Evolutionary conservation across 2,329 filamentous ascomycete genomes (phyloP), one percentile per base, ranked within the genome.

Genomic region (Neonectria ditissima): DNA sequence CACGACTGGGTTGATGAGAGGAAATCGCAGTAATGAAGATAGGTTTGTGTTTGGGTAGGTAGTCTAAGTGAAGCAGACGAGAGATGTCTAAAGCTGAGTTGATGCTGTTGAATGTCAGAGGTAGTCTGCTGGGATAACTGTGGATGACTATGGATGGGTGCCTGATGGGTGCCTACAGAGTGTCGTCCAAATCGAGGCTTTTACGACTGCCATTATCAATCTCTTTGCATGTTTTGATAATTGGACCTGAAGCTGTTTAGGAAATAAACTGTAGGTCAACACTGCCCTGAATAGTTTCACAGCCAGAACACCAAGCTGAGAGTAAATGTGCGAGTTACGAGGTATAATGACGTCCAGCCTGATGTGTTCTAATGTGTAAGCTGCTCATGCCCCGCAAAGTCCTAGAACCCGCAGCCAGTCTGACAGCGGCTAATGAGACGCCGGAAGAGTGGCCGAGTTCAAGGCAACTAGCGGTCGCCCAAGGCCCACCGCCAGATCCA

Each of bases 381-480:
- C 6, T 26, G 24, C 24, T 26, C 6, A 6, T 26, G 24, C 43
- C 14, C 43, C 43, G 26, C 43, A 9, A 39, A 45, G 22, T n/a
- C 26, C 24, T 18, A 48, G 44, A 16, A 5, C n/a, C n/a, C n/a
- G n/a, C 32, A 30, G 24, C 3, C 44, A 34, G 26, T 5, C 16
- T 30, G 45, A 50, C 45, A 50, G 45, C 45, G 45, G 26, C 45
- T 48, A 30, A 30, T n/a, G 22, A 26, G 22, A n/a, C 44, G 44
- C 13, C 24, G 44, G 5, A 13, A 26, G 8, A 16, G 4, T 34
- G 32, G 22, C 44, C 5, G 3, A n/a, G 24, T 5, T 28, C 22
- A 7, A 24, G 44, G 44, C 44, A 47, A 28, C 16, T 47, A 28
- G 22, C 44, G 44, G 32, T 34, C 32, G 32, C 4, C 28, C 28